Evolutionary conservation across 495 filamentous ascomycete genomes (phyloP).

Genomic region (Xylaria intraflava): DNA sequence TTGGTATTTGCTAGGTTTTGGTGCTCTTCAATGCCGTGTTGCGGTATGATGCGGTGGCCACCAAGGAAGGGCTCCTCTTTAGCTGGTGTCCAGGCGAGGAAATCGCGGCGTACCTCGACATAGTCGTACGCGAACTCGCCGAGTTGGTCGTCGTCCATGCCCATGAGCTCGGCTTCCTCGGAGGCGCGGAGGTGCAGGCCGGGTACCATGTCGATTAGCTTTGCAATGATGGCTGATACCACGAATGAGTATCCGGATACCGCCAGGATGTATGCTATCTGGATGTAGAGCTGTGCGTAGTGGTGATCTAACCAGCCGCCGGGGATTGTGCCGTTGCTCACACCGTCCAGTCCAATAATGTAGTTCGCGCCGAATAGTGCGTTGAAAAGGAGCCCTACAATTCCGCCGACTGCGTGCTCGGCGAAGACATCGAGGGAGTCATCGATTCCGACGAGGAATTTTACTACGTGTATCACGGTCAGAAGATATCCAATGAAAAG

Average conservation of each 20-base stretch:
- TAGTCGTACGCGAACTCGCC: conserved; percentile 99
- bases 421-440: conserved; percentile 98
- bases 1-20: conserved; percentile 52
- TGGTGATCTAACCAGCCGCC: conserved; percentile 88
- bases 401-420: conserved; percentile 93
- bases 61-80: conserved; percentile 62
- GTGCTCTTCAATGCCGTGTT: conserved; percentile 79
- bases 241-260: conserved; percentile 70
- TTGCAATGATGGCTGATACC: conserved; percentile 77
- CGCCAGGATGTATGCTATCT: conserved; percentile 84
- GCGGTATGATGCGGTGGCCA: conserved; percentile 58
- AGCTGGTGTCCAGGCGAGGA: conserved; percentile 93
- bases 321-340: conserved; percentile 64
- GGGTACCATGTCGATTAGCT: conserved; percentile 76
- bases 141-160: conserved; percentile 98
- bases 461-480: conserved; percentile 52
- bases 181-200: conserved; percentile 87
- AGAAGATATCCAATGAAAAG: conserved; percentile 29
- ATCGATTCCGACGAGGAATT: conserved; percentile 92
- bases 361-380: conserved; percentile 80
- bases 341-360: conserved; percentile 90
- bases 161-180: conserved; percentile 93
- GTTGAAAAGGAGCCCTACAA: conserved; percentile 89
- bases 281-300: conserved; percentile 84
- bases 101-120: conserved; percentile 95